phyloP scores from a whole-genome alignment of 176 grass and related monocot genomes.

The Miscanthus lutarioriparius region DNA sequence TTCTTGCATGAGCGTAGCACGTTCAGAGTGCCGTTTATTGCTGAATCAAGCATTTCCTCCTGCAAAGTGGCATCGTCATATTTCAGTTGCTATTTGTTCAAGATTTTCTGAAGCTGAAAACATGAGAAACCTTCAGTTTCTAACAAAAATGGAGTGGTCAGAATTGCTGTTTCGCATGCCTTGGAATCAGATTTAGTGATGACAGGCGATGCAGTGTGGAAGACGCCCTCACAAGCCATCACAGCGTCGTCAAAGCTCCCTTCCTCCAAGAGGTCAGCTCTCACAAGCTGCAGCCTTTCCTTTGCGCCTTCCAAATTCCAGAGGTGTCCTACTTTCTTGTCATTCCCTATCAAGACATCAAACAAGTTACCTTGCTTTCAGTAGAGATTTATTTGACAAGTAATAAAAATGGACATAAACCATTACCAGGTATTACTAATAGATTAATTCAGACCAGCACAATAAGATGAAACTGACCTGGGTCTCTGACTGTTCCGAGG shows the following conservation, averaged over 20 bases:
- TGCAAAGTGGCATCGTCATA: neutral
- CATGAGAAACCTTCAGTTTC: neutral
- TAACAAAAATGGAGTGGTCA: neutral
- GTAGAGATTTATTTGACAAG: neutral
- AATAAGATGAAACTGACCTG: constrained; percentile 48
- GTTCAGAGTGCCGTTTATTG: constrained; percentile 78
- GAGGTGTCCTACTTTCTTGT: constrained; percentile 80
- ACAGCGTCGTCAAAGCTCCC: constrained; percentile 82
- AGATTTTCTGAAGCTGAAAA: neutral
- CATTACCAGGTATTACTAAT: neutral
- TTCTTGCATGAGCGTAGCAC: constrained; percentile 78
- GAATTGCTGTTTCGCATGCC: constrained; percentile 36
- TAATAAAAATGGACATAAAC: neutral
- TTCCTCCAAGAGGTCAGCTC: constrained; percentile 75
- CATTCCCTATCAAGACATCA: constrained; percentile 45
- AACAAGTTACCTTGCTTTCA: constrained; percentile 8
- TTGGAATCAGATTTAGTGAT: constrained; percentile 63
- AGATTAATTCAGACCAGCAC: neutral
- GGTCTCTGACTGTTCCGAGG: constrained; percentile 77
- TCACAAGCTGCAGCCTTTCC: constrained; percentile 73
- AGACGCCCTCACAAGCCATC: constrained; percentile 77
- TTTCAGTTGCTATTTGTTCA: neutral
- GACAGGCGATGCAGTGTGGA: constrained; percentile 82
- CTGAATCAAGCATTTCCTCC: constrained; percentile 48
- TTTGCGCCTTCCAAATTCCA: constrained; percentile 73